These are phyloP conservation scores for Rhazya stricta DNA, from an alignment of 257 asterid species.

Conservation along the genomic window DNA sequence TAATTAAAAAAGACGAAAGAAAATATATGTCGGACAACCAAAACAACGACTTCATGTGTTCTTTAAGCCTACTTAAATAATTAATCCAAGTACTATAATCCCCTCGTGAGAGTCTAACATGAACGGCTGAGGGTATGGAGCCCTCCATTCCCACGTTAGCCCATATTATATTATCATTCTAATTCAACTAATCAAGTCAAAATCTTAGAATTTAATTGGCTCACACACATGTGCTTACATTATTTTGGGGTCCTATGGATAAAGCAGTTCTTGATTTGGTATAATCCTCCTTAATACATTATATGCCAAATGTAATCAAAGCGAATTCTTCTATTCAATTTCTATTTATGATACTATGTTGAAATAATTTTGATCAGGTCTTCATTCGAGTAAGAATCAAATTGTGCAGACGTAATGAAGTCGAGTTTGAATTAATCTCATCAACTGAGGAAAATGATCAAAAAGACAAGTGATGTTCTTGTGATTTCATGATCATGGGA, in stretches of 20 bases:
- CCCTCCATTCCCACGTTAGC: conserved; percentile 5
- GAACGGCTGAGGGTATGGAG: conserved; percentile 8
- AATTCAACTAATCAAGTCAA: conserved; percentile 8
- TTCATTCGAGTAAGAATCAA: too few species aligned
- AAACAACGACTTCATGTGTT: background rate
- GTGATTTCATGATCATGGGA: conserved; percentile 1
- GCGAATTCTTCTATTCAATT: too few species aligned
- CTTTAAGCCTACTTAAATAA: background rate
- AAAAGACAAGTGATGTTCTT: background rate
- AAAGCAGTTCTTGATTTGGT: too few species aligned
- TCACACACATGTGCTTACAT: conserved; percentile 2
- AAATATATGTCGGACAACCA: conserved; percentile 48
- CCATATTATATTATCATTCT: background rate
- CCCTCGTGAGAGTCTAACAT: conserved; percentile 12
- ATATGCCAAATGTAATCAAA: too few species aligned
- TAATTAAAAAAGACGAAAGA: conserved; percentile 25
- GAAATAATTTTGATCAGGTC: too few species aligned
- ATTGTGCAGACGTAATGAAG: too few species aligned
- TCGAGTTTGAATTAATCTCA: too few species aligned
- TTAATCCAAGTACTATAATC: background rate
- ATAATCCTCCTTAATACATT: too few species aligned
- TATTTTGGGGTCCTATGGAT: background rate
- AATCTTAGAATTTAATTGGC: background rate
- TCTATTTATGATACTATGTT: too few species aligned
- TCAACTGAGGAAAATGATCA: background rate